Evolutionary conservation across 2,329 filamentous ascomycete genomes (phyloP).

Genomic region (Ambrosiella beaveri): DNA sequence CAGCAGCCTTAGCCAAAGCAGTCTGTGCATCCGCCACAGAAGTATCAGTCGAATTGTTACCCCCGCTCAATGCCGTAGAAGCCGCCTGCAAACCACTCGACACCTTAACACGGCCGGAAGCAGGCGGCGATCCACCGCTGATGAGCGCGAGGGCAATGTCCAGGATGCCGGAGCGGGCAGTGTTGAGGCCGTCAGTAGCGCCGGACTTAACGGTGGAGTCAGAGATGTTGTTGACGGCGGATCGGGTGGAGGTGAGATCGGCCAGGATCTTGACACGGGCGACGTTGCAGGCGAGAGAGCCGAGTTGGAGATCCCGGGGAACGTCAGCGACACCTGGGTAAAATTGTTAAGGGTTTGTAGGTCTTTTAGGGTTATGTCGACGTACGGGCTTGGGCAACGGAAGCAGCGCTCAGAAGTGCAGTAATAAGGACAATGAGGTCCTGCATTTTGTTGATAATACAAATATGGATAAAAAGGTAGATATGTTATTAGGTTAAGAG

Average conservation of each 20-base stretch:
- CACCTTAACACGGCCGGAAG: conserved; percentile 4
- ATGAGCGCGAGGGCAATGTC: conserved; percentile 10
- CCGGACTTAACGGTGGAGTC: conserved; percentile 4
- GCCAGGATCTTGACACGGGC: conserved; percentile 11
- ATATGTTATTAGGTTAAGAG: neutral
- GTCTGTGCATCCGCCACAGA: neutral
- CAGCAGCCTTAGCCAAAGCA: neutral
- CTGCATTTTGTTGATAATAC: conserved; percentile 8
- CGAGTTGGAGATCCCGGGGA: conserved; percentile 6
- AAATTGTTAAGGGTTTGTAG: neutral
- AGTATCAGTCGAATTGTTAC: conserved; percentile 4
- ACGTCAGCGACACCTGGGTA: conserved; percentile 3
- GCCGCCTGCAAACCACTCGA: conserved; percentile 5
- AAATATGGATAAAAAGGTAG: neutral
- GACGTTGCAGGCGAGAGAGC: conserved; percentile 7
- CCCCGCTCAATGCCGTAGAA: neutral
- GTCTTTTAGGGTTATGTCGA: neutral
- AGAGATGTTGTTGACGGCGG: conserved; percentile 3
- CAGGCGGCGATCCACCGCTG: conserved; percentile 3
- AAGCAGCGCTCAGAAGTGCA: conserved; percentile 7
- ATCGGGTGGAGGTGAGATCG: conserved; percentile 7
- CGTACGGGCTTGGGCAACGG: conserved; percentile 6
- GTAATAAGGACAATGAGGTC: conserved; percentile 3
- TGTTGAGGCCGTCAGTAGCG: conserved; percentile 6
- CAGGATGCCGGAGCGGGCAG: conserved; percentile 1